A percentile compares a stretch with the other conserved stretches of the same genome.
These are phyloP conservation scores for Lentinula edodes DNA, from an alignment of 768 basidiomycete genomes.

Conservation along the genomic window DNA sequence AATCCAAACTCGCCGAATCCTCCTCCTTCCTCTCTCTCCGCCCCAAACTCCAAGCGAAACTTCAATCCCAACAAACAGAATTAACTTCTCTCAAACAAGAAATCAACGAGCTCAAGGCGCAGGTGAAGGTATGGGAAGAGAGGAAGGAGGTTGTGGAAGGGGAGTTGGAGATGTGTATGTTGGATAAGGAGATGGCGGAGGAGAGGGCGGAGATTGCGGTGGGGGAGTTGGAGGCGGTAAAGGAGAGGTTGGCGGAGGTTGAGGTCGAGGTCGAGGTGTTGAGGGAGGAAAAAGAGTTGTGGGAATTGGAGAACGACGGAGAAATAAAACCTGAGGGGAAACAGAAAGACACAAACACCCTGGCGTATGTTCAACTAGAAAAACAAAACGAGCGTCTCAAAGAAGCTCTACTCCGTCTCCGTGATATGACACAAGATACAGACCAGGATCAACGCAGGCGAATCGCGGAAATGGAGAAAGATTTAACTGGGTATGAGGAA, in stretches of 20 bases:
- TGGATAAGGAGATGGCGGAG: slow-evolving; percentile 97
- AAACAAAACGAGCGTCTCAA: slow-evolving; percentile 95
- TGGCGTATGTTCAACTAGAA: slow-evolving; percentile 67
- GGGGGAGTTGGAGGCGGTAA: slow-evolving; percentile 70
- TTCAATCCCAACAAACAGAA: slow-evolving; percentile 75
- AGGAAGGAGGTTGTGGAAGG: slow-evolving; percentile 78
- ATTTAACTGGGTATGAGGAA: slow-evolving; percentile 37
- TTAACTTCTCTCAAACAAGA: slow-evolving; percentile 71
- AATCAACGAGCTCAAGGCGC: slow-evolving; percentile 69
- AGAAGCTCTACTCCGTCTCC: slow-evolving; percentile 87
- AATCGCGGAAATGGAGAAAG: slow-evolving; percentile 87
- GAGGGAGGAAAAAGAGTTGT: slow-evolving; percentile 43
- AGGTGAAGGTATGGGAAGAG: slow-evolving; percentile 64
- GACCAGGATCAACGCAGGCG: slow-evolving; percentile 79
- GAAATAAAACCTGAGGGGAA: slow-evolving; percentile 10
- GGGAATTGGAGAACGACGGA: neutral
- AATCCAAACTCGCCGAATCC: slow-evolving; percentile 77
- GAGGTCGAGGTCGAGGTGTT: slow-evolving; percentile 84
- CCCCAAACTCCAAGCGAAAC: slow-evolving; percentile 90
- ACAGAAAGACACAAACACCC: slow-evolving; percentile 1
- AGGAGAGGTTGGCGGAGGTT: slow-evolving; percentile 69
- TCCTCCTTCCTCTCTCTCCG: slow-evolving; percentile 77
- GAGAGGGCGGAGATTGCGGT: slow-evolving; percentile 82
- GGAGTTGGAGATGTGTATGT: slow-evolving; percentile 88
- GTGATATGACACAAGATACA: slow-evolving; percentile 83